These are phyloP conservation scores for Colletotrichum chlorophyti DNA, from an alignment of 2,329 filamentous ascomycete genomes.

Conservation along the genomic window DNA sequence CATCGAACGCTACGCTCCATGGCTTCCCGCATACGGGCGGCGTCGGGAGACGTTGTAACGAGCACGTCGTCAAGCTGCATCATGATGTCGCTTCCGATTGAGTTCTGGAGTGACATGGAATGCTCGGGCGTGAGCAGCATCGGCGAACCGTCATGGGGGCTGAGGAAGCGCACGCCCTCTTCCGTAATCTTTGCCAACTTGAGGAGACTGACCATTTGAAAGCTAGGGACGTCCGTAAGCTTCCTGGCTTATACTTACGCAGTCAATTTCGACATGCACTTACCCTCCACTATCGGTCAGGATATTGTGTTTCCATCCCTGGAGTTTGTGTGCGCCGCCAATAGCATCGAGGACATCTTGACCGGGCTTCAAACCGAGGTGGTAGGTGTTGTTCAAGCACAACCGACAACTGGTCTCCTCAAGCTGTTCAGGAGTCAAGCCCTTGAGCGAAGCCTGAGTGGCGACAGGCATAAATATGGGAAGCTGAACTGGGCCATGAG, in stretches of 20 bases:
- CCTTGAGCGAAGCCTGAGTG: slow-evolving; percentile 94
- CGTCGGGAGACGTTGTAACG: slow-evolving; percentile 91
- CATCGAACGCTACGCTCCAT: slow-evolving; percentile 95
- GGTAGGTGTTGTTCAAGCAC: slow-evolving; percentile 98
- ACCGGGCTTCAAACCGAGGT: slow-evolving; percentile 92
- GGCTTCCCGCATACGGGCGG: slow-evolving; percentile 86
- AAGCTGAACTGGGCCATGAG: slow-evolving; percentile 88
- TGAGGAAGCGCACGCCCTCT: slow-evolving; percentile 94
- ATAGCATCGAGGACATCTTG: slow-evolving; percentile 86
- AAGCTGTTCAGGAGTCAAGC: slow-evolving; percentile 89
- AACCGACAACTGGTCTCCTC: slow-evolving; percentile 88
- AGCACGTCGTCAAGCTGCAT: slow-evolving; percentile 99
- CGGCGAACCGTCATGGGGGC: slow-evolving; percentile 90
- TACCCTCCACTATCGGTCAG: slow-evolving; percentile 81
- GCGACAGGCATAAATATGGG: slow-evolving; percentile 99
- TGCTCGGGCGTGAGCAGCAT: slow-evolving; percentile 98
- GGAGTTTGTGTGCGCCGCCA: slow-evolving; percentile 91
- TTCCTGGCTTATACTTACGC: not conserved
- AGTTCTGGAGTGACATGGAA: slow-evolving; percentile 94
- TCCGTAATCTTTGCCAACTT: slow-evolving; percentile 94
- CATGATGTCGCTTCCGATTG: slow-evolving; percentile 97
- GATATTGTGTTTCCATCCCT: slow-evolving; percentile 95
- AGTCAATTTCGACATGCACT: slow-evolving; percentile 30
- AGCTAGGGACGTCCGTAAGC: slow-evolving; percentile 60
- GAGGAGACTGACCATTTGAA: slow-evolving; percentile 97